Percentiles rank a stretch among this genome's conserved stretches.
Evolutionary conservation across 2,329 filamentous ascomycete species (phyloP).

Genomic region (Trichophyton rubrum): DNA sequence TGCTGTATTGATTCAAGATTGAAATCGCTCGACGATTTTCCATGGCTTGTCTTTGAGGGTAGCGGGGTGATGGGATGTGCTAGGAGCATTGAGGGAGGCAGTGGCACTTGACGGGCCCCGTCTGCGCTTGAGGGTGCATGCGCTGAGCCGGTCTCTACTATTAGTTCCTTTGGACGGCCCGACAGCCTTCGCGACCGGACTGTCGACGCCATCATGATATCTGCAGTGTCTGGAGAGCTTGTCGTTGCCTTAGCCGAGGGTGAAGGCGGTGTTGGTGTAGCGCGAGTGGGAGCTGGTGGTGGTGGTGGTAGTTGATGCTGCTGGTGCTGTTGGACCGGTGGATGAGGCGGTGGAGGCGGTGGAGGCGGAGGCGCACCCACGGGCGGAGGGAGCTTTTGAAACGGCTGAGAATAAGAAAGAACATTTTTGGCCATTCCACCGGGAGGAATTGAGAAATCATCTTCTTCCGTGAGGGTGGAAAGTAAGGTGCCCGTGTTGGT

Average conservation of each 20-base stretch:
- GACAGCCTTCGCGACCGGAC: conserved; percentile 70
- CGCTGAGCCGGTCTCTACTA: conserved; percentile 61
- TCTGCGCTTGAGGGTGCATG: conserved; percentile 13
- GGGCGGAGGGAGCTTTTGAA: conserved; percentile 32
- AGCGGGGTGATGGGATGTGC: conserved; percentile 18
- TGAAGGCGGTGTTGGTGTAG: conserved; percentile 11
- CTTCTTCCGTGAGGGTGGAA: conserved; percentile 59
- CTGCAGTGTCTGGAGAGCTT: conserved; percentile 18
- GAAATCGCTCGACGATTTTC: neutral
- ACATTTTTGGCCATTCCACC: conserved; percentile 18
- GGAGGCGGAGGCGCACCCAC: conserved; percentile 14
- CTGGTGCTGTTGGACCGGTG: conserved; percentile 14
- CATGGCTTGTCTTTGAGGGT: conserved; percentile 13
- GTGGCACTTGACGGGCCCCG: conserved; percentile 19
- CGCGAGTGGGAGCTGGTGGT: conserved; percentile 15
- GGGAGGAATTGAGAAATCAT: conserved; percentile 17
- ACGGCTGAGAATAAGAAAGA: conserved; percentile 20
- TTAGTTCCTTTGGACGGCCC: conserved; percentile 66
- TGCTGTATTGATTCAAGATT: neutral
- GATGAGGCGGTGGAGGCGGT: conserved; percentile 11
- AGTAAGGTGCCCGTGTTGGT: conserved; percentile 55
- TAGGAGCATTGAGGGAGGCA: conserved; percentile 18
- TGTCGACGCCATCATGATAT: conserved; percentile 32
- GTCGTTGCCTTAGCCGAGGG: conserved; percentile 11
- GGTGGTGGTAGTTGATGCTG: conserved; percentile 11